Conservation (phyloP, 345 rosid genomes). For the Rhodamnia argentea region DNA sequence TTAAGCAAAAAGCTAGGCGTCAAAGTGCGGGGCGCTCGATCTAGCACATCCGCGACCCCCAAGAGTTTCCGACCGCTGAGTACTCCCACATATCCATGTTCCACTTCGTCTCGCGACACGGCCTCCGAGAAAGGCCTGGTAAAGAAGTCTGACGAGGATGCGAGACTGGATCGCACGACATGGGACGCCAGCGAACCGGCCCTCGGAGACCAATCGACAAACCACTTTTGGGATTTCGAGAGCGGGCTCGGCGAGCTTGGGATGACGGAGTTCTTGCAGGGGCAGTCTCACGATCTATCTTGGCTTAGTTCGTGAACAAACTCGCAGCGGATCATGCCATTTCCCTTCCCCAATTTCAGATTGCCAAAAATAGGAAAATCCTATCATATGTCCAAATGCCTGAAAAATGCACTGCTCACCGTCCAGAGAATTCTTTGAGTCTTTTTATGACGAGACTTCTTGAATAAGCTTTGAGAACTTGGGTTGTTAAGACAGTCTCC, state of each 20-base stretch:
- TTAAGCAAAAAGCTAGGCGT: neutral
- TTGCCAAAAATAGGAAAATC: neutral
- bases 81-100: neutral
- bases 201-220: neutral
- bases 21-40: neutral
- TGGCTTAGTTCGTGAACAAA: neutral
- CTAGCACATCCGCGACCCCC: neutral
- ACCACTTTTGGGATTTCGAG: neutral
- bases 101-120: neutral
- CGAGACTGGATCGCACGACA: neutral
- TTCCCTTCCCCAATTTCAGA: neutral
- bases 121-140: neutral
- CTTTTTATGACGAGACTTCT: neutral
- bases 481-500: neutral
- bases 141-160: neutral
- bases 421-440: neutral
- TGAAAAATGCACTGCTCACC: neutral
- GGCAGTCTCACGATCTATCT: neutral
- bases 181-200: neutral
- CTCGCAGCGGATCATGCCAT: neutral
- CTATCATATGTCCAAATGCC: neutral
- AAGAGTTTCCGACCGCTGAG: neutral
- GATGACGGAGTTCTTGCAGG: neutral
- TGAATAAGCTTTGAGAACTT: neutral
- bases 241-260: neutral